Base-by-base conservation (phyloP, 208 protist genomes). In the Leishmania tarentolae region DNA sequence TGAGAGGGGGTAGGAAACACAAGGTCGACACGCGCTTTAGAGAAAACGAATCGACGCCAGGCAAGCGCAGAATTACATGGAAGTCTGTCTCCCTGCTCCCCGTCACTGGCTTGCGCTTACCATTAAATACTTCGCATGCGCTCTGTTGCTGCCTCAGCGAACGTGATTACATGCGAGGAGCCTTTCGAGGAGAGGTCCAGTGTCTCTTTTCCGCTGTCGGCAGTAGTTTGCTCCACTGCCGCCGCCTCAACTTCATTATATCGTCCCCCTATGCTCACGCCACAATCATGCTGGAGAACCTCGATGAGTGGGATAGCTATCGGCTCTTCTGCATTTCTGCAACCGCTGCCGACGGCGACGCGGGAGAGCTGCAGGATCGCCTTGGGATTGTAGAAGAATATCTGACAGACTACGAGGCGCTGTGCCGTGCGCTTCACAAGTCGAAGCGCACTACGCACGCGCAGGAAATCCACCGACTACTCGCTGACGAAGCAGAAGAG, bases 401-500 rank as follows among this genome's bases (percentile, higher is more conserved):
- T 79, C 44, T 90, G 24, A 61, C 53, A 9, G 74, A 78, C 17
- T 65, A 87, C 40, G 40, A 78, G 53, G 56, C 53, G 52, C 37
- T 82, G 47, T 90, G 87, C 50, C 52, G 47, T 3, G 73, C 66
- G 17, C 59, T 86, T 17, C 17, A 77, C 35, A 70, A 37, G 7
- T 21, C 76, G 9, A 81, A 53, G 66, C 53, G 2, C 71, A 46
- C 28, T 56, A 66, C 42, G 24, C 86, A 57, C 31, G 50, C 40
- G 44, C 76, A 75, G n/a, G 70, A 75, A 40, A 73, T 42, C 9
- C 31, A 50, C 40, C 71, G 47, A 2, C 50, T 81, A 0, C 4
- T 87, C 1, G 70, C 52, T 0, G 90, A 95, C 87, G 90, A 95
- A 72, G 81, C 24, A 57, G 84, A 93, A 65, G 92, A 94, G 79